phyloP scores from a whole-genome alignment of 192 early-diverging fungal genomes.

The Coemansia sp. region DNA sequence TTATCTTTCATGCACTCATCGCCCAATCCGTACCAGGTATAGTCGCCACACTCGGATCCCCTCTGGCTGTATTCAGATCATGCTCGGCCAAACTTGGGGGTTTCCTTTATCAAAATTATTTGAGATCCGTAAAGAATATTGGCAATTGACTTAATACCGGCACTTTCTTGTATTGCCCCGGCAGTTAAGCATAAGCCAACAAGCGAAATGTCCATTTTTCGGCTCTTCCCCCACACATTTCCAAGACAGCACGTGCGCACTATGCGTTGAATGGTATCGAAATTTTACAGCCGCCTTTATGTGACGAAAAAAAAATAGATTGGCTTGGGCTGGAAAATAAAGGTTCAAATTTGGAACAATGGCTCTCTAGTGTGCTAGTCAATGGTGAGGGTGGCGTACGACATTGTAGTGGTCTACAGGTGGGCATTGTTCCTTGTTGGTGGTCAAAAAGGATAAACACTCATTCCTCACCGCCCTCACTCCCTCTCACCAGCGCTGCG shows the following conservation, averaged over 20 bases:
- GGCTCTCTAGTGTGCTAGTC: not conserved
- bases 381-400: conserved; percentile 3
- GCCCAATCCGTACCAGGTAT: not conserved
- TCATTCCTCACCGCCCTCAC: not conserved
- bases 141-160: not conserved
- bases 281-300: not conserved
- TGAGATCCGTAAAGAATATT: not conserved
- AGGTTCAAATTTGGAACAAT: conserved; percentile 2
- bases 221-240: conserved; percentile 6
- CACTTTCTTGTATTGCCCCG: not conserved
- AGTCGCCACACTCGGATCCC: not conserved
- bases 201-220: conserved; percentile 5
- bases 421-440: conserved; percentile 4
- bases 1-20: not conserved
- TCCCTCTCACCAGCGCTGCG: not conserved
- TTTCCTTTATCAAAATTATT: not conserved
- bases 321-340: not conserved
- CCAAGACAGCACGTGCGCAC: not conserved
- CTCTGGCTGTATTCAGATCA: not conserved
- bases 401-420: conserved; percentile 1
- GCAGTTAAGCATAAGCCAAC: conserved; percentile 9
- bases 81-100: not conserved
- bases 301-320: not conserved
- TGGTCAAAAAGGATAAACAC: conserved; percentile 3
- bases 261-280: not conserved